Evolutionary conservation across 805 yeast genomes (phyloP), one percentile per base, ranked within the genome.

Genomic region (Jamesozyma spencerorum): DNA sequence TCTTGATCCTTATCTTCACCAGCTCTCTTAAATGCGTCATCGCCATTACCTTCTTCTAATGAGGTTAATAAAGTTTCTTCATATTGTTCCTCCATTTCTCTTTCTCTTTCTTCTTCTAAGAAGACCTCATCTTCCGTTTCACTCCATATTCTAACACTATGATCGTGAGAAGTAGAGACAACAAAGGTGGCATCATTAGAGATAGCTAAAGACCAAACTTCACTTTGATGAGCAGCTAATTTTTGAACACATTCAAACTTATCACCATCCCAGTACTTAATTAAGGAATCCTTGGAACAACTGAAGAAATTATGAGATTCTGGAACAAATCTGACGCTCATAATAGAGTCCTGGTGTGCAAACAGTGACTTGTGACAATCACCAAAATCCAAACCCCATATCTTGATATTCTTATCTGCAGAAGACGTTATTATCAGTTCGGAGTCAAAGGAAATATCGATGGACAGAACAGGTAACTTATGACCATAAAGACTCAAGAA

Each of bases 311-410:
- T 77, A 58, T 90, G 95, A 12, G 84, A 71, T n/a, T 77, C 79
- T 2, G 94, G 90, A 38, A 87, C 71, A 55, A 92, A 92, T 45
- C 69, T 74, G 24, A 90, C 95, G 47, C 74, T 72, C 95, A 90
- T 85, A 44, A 92, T 85, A 3, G 95, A 81, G 60, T 92, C 99
- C 55, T 87, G 95, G 60, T 92, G 99, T 1, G 94, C 99, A 61
- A 92, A 92, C 20, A 92, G 77, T 2, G 97, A 90, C 59, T 82
- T 83, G 63, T 92, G 98, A 69, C 98, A 92, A 63, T 92, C 99
- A 64, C 99, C 99, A 63, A 92, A 92, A 61, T 92, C 98, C 43
- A 92, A 68, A 38, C 99, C 99, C 99, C 99, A 92, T 43, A 92
- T 83, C 64, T 94, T 87, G 57, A 92, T 85, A 62, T 92, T 92